Percentiles rank a stretch among this genome's conserved stretches.
These are phyloP conservation scores for Sporothrix sp. DNA, from an alignment of 2,329 filamentous ascomycete genomes.

Conservation along the genomic window DNA sequence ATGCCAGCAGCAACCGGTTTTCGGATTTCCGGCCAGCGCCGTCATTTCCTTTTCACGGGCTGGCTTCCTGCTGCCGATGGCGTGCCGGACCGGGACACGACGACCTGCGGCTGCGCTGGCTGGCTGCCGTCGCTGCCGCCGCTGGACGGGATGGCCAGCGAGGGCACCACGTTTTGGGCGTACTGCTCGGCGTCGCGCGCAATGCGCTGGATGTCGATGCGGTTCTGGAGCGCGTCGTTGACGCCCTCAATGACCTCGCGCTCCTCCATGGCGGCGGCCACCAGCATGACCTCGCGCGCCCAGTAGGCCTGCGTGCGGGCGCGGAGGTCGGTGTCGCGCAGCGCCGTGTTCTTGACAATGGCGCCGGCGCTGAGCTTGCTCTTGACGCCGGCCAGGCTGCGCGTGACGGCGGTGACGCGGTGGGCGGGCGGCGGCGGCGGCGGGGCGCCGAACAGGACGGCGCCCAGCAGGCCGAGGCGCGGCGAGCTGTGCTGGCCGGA, in stretches of 20 bases:
- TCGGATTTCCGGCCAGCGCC: too few species aligned
- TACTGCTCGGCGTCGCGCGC: conserved; percentile 55
- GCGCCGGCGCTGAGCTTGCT: conserved; percentile 62
- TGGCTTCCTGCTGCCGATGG: background rate
- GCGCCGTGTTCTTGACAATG: conserved; percentile 69
- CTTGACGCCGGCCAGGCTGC: conserved; percentile 48
- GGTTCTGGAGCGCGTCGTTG: conserved; percentile 53
- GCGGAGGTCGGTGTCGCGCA: conserved; percentile 63
- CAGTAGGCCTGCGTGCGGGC: conserved; percentile 63
- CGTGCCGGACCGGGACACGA: background rate
- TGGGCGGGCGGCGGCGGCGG: conserved; percentile 51
- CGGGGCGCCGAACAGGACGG: conserved; percentile 38
- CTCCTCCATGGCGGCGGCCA: conserved; percentile 69
- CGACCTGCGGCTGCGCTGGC: background rate
- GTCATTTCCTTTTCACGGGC: background rate
- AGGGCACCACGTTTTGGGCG: conserved; percentile 35
- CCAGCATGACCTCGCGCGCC: conserved; percentile 63
- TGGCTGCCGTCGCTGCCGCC: background rate
- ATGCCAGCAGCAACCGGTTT: too few species aligned
- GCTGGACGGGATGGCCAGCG: background rate
- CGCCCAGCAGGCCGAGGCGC: conserved; percentile 6
- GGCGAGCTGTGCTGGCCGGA: conserved; percentile 51
- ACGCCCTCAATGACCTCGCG: conserved; percentile 63
- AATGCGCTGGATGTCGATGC: conserved; percentile 53
- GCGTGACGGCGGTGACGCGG: conserved; percentile 52